Evolutionary conservation across 495 filamentous ascomycete species (phyloP).

Genomic region (Talaromyces stipitatus): DNA sequence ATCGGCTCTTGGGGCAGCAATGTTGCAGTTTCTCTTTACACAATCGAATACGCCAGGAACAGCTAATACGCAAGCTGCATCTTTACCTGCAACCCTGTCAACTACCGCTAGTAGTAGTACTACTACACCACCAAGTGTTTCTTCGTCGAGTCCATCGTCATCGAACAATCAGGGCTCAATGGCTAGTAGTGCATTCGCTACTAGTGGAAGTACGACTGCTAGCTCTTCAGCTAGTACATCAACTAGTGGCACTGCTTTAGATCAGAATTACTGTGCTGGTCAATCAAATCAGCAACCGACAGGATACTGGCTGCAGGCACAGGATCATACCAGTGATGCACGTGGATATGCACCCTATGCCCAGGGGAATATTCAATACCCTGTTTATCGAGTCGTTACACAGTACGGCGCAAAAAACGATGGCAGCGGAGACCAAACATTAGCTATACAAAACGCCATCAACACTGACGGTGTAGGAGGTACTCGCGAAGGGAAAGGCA

Average conservation of each 20-base stretch:
- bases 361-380: slow-evolving; percentile 27
- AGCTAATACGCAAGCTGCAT: not conserved
- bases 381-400: slow-evolving; percentile 50
- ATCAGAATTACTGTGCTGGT: not conserved
- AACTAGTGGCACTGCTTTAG: not conserved
- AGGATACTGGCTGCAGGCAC: slow-evolving; percentile 27
- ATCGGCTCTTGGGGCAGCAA: not conserved
- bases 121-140: not conserved
- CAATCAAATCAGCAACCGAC: slow-evolving; percentile 3
- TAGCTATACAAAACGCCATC: slow-evolving; percentile 29
- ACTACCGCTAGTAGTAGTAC: not conserved
- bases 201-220: not conserved
- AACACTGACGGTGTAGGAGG: slow-evolving; percentile 26
- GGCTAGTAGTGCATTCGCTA: not conserved
- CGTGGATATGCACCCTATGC: slow-evolving; percentile 32
- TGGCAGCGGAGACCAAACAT: slow-evolving; percentile 39
- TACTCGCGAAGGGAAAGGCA: slow-evolving; percentile 21
- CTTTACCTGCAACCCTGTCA: not conserved
- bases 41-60: not conserved
- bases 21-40: not conserved
- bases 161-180: not conserved
- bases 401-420: slow-evolving; percentile 43
- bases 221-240: not conserved
- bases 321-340: slow-evolving; percentile 22
- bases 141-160: not conserved